phyloP scores from a whole-genome alignment of 495 filamentous ascomycete genomes.

The Cudoniella acicularis region DNA sequence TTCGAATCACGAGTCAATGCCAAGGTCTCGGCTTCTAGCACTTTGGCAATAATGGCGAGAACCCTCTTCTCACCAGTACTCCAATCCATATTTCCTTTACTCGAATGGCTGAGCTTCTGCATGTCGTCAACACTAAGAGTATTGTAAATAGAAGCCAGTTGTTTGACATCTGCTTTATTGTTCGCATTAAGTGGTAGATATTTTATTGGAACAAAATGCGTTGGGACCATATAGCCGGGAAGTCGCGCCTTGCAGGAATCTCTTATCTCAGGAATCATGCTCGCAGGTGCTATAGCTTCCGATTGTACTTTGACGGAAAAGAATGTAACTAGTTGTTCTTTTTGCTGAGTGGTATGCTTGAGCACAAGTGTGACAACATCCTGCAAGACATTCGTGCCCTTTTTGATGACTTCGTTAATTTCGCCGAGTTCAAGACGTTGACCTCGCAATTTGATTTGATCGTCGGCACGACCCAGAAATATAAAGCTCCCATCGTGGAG shows the following conservation, averaged over 20 bases:
- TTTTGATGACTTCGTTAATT: conserved; percentile 64
- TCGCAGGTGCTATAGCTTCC: not conserved
- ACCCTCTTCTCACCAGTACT: conserved; percentile 42
- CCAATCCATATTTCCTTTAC: conserved; percentile 25
- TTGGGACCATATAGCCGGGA: conserved; percentile 75
- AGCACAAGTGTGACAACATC: conserved; percentile 66
- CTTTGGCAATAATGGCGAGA: conserved; percentile 44
- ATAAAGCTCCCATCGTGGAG: conserved; percentile 67
- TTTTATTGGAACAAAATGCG: conserved; percentile 62
- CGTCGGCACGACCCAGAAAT: conserved; percentile 72
- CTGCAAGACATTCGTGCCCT: conserved; percentile 36
- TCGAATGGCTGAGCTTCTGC: conserved; percentile 45
- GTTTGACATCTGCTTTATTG: conserved; percentile 70
- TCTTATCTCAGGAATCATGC: conserved; percentile 28
- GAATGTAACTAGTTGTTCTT: conserved; percentile 69
- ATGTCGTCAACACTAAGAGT: conserved; percentile 49
- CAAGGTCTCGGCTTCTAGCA: conserved; percentile 37
- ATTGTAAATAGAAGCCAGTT: conserved; percentile 55
- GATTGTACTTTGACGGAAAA: conserved; percentile 34
- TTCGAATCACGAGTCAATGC: conserved; percentile 53
- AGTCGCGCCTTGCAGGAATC: conserved; percentile 56
- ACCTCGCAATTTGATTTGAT: conserved; percentile 77
- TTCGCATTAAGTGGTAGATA: conserved; percentile 65
- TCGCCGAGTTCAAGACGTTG: conserved; percentile 75
- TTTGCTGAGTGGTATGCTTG: conserved; percentile 56